Evolutionary conservation across 2,329 filamentous ascomycete genomes (phyloP), one percentile per base, ranked within the genome.

Genomic region (Diaporthe aspalathi): DNA sequence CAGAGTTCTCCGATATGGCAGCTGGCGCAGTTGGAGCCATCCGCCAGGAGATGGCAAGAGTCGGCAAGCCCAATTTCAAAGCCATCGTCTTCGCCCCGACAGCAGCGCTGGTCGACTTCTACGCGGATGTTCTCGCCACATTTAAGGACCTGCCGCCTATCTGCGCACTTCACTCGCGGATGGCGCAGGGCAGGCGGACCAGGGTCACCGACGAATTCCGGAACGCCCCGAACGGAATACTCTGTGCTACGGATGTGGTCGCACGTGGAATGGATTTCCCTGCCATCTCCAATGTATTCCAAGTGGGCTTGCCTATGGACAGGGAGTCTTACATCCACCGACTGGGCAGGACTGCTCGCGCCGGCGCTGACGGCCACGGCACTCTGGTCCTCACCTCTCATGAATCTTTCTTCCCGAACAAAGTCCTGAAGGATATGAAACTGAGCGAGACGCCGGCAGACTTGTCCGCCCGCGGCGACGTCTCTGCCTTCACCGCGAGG

Each of bases 31-130:
- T 91, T 68, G 87, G 88, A 45, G 86, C 89, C 71, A 82, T 91
- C 22, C 81, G 83, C 3, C 79, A 84, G 70, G 86, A 89, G 74
- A 78, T 80, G 12, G 74, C 74, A 27, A 73, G 70, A 22, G 76
- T 79, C 5, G 78, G 79, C 62, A 76, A 79, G 14, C 80, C 82
- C 7, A 85, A 87, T 1, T 95, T 97, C 88, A 97, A 97, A 82
- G 93, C 93, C 38, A 94, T 97, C 75, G 83, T 95, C 45, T 97
- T 95, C 81, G 92, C 92, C 74, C 91, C 91, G 68, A 89, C 88
- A 0, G 87, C 88, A 3, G 84, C 82, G 2, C 82, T 84, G 1
- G 86, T 86, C 5, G 85, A 84, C 50, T 84, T 89, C 60, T 87
- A 89, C 76, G 81, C 83, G 27, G 77, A 83, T 17, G 70, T 89